These are phyloP conservation scores for Xenoacremonium recifei DNA, from an alignment of 2,329 filamentous ascomycete species.

Conservation along the genomic window DNA sequence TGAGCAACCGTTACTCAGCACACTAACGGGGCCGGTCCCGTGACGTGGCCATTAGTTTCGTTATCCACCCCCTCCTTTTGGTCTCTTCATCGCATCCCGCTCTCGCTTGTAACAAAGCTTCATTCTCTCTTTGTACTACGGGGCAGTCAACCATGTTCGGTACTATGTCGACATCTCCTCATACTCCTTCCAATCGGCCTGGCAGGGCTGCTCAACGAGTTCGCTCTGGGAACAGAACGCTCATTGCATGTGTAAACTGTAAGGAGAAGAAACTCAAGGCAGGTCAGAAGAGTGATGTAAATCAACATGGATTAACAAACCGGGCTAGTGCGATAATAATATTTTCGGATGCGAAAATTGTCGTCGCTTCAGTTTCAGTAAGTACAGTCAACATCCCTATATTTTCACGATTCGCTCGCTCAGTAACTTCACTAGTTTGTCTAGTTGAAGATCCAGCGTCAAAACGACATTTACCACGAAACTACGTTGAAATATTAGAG, in stretches of 20 bases:
- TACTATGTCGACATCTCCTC: not conserved
- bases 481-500: constrained; percentile 29
- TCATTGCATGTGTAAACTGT: constrained; percentile 2
- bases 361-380: not conserved
- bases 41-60: not conserved
- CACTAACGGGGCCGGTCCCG: not conserved
- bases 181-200: not conserved
- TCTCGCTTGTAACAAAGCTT: not conserved
- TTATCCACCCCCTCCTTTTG: too few relatives aligned
- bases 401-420: too few relatives aligned
- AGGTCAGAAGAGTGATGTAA: not conserved
- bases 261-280: constrained; percentile 8
- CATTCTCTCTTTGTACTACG: not conserved
- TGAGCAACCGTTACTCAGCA: not conserved
- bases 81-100: too few relatives aligned
- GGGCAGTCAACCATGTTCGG: not conserved
- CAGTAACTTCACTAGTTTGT: constrained; percentile 13
- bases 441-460: constrained; percentile 26
- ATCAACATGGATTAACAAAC: too few relatives aligned
- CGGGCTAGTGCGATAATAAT: constrained; percentile 1
- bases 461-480: constrained; percentile 25
- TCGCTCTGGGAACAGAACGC: not conserved
- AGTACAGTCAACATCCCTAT: not conserved
- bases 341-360: constrained; percentile 1
- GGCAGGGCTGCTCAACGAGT: not conserved